Evolutionary conservation across 768 basidiomycete species (phyloP).

Genomic region (Exsudoporus frostii): DNA sequence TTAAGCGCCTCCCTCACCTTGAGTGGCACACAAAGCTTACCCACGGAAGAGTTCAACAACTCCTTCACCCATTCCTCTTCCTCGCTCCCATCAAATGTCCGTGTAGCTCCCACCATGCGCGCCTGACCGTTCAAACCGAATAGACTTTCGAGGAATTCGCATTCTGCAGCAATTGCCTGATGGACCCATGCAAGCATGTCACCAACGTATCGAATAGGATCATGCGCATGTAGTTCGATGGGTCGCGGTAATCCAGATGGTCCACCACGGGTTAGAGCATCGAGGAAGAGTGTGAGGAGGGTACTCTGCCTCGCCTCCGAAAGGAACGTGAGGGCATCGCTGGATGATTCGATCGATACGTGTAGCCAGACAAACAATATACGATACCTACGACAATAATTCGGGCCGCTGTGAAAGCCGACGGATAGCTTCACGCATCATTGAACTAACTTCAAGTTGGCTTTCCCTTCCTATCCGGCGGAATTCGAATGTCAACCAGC

Average conservation of each 20-base stretch:
- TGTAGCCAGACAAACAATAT: background rate
- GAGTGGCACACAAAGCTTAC: constrained; percentile 83
- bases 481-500: constrained; percentile 85
- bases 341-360: constrained; percentile 24
- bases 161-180: constrained; percentile 91
- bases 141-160: constrained; percentile 86
- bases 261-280: constrained; percentile 85
- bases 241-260: constrained; percentile 83
- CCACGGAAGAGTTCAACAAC: constrained; percentile 77
- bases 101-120: constrained; percentile 74
- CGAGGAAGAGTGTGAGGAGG: constrained; percentile 77
- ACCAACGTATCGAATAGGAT: constrained; percentile 93
- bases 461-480: constrained; percentile 71
- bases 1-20: constrained; percentile 48
- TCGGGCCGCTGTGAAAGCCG: constrained; percentile 77
- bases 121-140: constrained; percentile 57
- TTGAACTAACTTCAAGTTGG: constrained; percentile 62
- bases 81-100: constrained; percentile 51
- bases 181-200: constrained; percentile 99
- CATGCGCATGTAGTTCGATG: constrained; percentile 97
- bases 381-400: constrained; percentile 45
- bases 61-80: constrained; percentile 79
- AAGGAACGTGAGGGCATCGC: constrained; percentile 73
- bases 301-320: constrained; percentile 81
- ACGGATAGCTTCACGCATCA: constrained; percentile 68